These are phyloP conservation scores for Caryopteris hybrid DNA, from an alignment of 305 asterid genomes.

Conservation along the genomic window DNA sequence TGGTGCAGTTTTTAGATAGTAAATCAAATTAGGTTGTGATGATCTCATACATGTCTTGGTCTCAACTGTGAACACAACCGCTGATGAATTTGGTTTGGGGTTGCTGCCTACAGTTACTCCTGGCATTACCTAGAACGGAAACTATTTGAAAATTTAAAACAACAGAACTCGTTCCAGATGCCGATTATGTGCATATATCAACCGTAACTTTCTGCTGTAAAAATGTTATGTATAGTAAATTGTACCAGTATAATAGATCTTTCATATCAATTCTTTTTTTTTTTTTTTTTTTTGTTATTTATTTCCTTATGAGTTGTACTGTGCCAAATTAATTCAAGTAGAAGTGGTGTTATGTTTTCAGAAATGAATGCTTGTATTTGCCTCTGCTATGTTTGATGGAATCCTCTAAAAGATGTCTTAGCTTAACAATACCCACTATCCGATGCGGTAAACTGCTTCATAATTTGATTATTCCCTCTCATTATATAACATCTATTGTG, in stretches of 20 bases:
- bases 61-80: not conserved
- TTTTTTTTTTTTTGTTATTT: not conserved
- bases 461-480: not conserved
- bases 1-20: not conserved
- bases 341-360: conserved; percentile 33
- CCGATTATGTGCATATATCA: conserved; percentile 5
- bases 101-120: not conserved
- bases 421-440: conserved; percentile 61
- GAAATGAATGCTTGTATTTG: conserved; percentile 96
- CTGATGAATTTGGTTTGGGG: no score
- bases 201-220: no score
- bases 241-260: no score
- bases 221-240: no score
- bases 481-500: not conserved
- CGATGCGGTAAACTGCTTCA: conserved; percentile 50
- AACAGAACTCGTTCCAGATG: not conserved
- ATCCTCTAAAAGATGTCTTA: conserved; percentile 83
- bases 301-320: not conserved
- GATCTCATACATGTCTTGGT: not conserved
- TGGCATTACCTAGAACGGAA: not conserved
- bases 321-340: no score
- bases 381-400: conserved; percentile 88
- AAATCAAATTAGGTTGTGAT: not conserved
- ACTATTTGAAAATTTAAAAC: not conserved
- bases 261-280: no score